phyloP scores from a whole-genome alignment of 306 rosid species.

The Corylus americana region DNA sequence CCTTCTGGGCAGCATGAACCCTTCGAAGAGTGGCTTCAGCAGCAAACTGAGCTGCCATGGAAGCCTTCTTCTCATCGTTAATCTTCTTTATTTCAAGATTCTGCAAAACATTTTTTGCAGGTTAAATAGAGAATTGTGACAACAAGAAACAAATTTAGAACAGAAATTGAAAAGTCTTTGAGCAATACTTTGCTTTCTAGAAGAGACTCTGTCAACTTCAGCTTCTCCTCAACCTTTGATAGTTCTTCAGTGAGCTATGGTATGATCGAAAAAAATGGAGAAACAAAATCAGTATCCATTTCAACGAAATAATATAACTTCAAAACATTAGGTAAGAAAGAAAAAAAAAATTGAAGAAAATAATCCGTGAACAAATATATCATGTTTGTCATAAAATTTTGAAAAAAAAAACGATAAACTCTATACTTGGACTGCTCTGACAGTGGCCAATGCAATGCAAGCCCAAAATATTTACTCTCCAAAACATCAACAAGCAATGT shows the following conservation, averaged over 20 bases:
- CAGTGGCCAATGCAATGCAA: not conserved
- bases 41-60: slow-evolving; percentile 99
- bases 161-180: slow-evolving; percentile 30
- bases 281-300: slow-evolving; percentile 33
- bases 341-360: slow-evolving; percentile 21
- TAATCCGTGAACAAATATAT: not conserved
- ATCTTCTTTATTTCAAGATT: slow-evolving; percentile 99
- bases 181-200: slow-evolving; percentile 86
- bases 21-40: slow-evolving; percentile 99
- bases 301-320: slow-evolving; percentile 1
- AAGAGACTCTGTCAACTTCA: slow-evolving; percentile 90
- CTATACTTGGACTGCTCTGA: not conserved
- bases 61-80: slow-evolving; percentile 98
- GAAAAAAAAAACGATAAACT: not conserved
- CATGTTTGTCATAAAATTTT: not conserved
- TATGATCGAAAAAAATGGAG: slow-evolving; percentile 21
- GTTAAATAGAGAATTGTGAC: slow-evolving; percentile 12
- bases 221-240: slow-evolving; percentile 84
- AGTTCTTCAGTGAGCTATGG: slow-evolving; percentile 89
- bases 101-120: slow-evolving; percentile 53
- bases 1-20: slow-evolving; percentile 99
- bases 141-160: slow-evolving; percentile 17
- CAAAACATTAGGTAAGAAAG: not conserved
- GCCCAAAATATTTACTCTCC: not conserved
- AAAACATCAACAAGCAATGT: not conserved